These are phyloP conservation scores for Penicillium waksmanii DNA, from an alignment of 495 filamentous ascomycete species.

Conservation along the genomic window DNA sequence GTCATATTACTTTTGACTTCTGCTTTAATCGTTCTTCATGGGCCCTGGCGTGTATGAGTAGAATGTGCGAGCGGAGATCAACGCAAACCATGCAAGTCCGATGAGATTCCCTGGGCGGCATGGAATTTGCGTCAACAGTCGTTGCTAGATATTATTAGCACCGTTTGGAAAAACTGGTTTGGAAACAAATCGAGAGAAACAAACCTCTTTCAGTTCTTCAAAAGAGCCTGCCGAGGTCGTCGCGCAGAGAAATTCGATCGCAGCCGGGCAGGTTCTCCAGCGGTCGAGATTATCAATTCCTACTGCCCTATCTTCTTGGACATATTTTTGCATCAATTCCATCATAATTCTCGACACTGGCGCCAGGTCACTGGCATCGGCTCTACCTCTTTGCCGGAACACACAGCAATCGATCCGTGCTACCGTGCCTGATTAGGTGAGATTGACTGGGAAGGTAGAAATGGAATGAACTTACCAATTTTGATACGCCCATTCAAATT, in stretches of 20 bases:
- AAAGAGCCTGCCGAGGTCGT: constrained; percentile 28
- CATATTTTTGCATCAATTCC: constrained; percentile 45
- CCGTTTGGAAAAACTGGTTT: not conserved
- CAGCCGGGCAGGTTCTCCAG: constrained; percentile 17
- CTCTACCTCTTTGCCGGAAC: no score
- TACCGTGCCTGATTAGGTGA: no score
- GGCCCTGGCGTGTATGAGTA: constrained; percentile 14
- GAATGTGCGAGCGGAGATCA: constrained; percentile 23
- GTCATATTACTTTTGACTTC: not conserved
- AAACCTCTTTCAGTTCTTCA: constrained; percentile 29
- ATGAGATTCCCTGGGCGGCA: constrained; percentile 17
- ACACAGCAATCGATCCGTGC: no score
- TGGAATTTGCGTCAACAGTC: constrained; percentile 13
- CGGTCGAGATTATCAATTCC: constrained; percentile 37
- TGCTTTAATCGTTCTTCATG: not conserved
- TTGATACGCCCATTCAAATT: no score
- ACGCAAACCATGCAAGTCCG: constrained; percentile 22
- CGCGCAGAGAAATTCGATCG: constrained; percentile 31
- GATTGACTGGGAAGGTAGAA: no score
- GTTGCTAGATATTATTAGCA: constrained; percentile 18
- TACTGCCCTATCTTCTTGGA: constrained; percentile 37
- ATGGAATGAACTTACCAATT: no score
- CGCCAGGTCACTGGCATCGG: constrained; percentile 11
- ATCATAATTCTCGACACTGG: constrained; percentile 25
- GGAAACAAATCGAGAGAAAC: constrained; percentile 3